Evolutionary conservation across 169 alveolate genomes (phyloP), one percentile per base, ranked within the genome.

Genomic region (Cryptosporidium tyzzeri): DNA sequence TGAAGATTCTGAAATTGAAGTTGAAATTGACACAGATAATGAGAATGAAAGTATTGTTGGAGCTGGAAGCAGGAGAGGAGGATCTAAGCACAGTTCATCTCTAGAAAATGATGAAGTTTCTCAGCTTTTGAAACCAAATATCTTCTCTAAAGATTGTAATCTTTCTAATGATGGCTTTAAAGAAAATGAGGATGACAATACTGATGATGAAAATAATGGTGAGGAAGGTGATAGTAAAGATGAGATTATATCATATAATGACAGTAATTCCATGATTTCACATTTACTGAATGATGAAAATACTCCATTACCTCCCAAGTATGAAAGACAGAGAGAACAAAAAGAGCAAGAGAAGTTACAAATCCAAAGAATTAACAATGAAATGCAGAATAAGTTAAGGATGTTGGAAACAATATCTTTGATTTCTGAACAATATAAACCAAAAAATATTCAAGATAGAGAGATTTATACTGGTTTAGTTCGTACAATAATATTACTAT

Each of bases 381-480:
- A 62, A n/a, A 80, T 80, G 74, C 89, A 80, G 50, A 80, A 80
- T 41, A 80, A 80, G 29, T 73, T 80, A 33, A 35, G 89, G 44
- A 65, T 65, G 75, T 31, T 80, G 67, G 89, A 80, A 12, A 65
- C 37, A 16, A 10, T 80, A 9, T 80, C 67, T 41, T 41, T 65
- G 21, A 80, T 80, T 12, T 62, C 89, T 8, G 75, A 80, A 14
- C 26, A 23, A 37, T 53, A 41, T 16, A 80, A 45, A 9, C 55
- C 75, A 4, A 18, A 6, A 41, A 33, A 16, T n/a, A 21, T 3
- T 1, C 41, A 5, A 37, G 55, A 21, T 51, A 16, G n/a, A 16
- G 67, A 61, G 18, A 9, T 48, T 9, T 26, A 12, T 33, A 37
- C 23, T n/a, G 70, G 31, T 37, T 39, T 61, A 10, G 26, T 80